phyloP scores from a whole-genome alignment of 2,329 filamentous ascomycete species.

The Tolypocladium ovalisporum region DNA sequence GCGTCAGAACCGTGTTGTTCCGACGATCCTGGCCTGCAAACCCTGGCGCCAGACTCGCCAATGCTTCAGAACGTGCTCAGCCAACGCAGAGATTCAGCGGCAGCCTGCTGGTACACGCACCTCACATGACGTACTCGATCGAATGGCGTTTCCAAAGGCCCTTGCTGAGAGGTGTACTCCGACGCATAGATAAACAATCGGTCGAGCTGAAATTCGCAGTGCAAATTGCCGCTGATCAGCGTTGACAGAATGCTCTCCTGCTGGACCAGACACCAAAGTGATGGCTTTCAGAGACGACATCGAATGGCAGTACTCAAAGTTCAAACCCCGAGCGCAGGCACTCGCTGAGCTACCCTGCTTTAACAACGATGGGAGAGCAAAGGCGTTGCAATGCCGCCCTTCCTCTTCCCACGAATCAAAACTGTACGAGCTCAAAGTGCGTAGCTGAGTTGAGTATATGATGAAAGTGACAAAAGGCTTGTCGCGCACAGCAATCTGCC shows the following conservation, averaged over 20 bases:
- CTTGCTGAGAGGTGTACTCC: constrained; percentile 47
- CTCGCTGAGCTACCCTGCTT: constrained; percentile 50
- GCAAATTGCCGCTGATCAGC: background rate
- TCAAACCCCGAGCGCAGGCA: constrained; percentile 36
- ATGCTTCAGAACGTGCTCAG: background rate
- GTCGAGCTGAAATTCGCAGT: too few relatives aligned
- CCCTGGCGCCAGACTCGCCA: background rate
- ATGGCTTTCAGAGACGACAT: too few relatives aligned
- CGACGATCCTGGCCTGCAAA: constrained; percentile 17
- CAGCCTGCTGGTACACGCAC: constrained; percentile 43
- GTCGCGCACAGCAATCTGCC: constrained; percentile 35
- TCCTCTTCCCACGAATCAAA: constrained; percentile 43
- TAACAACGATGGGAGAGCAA: constrained; percentile 46
- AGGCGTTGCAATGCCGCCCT: constrained; percentile 43
- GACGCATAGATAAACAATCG: too few relatives aligned
- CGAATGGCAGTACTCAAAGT: constrained; percentile 29
- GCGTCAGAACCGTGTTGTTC: constrained; percentile 14
- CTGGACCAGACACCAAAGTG: too few relatives aligned
- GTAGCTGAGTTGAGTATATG: constrained; percentile 41
- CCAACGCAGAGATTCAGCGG: constrained; percentile 35
- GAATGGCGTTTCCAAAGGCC: constrained; percentile 41
- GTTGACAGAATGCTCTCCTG: too few relatives aligned
- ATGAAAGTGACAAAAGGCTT: constrained; percentile 39
- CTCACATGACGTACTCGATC: constrained; percentile 41
- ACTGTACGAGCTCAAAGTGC: constrained; percentile 25